phyloP scores from a whole-genome alignment of 164 flowering plant species.

The Vitis rupestris region DNA sequence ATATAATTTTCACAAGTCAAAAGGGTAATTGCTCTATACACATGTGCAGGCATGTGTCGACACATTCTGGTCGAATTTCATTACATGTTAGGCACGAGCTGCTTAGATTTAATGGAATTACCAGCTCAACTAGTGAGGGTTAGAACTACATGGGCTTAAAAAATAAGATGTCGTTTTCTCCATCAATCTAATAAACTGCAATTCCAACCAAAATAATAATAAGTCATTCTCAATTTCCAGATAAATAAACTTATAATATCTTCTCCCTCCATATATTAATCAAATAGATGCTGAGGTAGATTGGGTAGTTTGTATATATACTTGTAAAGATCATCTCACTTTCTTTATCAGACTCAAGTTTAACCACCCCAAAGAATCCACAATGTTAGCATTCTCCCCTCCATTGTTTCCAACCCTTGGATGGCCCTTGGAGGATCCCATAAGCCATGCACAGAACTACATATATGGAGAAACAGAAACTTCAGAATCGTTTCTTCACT shows the following conservation, averaged over 20 bases:
- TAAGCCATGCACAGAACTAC: conserved; percentile 8
- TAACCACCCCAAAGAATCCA: neutral
- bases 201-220: too few relatives aligned
- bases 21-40: too few relatives aligned
- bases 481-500: conserved; percentile 3
- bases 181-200: too few relatives aligned
- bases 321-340: conserved; percentile 6
- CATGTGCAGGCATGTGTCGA: too few relatives aligned
- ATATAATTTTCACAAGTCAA: too few relatives aligned
- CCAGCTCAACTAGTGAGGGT: too few relatives aligned
- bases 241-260: neutral
- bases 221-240: neutral
- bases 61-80: too few relatives aligned
- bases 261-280: neutral
- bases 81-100: too few relatives aligned
- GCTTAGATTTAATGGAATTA: too few relatives aligned
- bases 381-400: conserved; percentile 23
- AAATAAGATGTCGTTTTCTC: neutral
- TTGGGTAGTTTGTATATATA: neutral
- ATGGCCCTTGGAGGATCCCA: conserved; percentile 20
- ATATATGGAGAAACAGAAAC: neutral
- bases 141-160: neutral
- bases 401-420: conserved; percentile 18
- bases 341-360: neutral
- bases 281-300: neutral